phyloP scores from a whole-genome alignment of 495 filamentous ascomycete genomes.

The Podospora appendiculata region DNA sequence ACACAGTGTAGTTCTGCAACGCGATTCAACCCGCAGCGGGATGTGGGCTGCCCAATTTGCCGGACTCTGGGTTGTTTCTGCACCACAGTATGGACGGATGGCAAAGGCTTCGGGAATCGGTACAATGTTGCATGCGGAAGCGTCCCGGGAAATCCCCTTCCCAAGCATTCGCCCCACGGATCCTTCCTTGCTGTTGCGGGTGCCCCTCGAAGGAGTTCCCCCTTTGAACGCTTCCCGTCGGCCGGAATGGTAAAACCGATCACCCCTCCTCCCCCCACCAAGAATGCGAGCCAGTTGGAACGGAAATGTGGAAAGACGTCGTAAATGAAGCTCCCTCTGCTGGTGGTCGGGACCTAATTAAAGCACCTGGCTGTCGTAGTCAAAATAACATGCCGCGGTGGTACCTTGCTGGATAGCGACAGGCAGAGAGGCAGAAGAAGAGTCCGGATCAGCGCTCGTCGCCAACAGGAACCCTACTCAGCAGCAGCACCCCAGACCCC shows the following conservation, averaged over 20 bases:
- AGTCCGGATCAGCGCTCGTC: conserved; percentile 5
- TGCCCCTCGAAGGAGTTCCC: background rate
- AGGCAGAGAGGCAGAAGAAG: too few species aligned
- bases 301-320: too few species aligned
- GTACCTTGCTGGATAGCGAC: background rate
- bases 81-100: too few species aligned
- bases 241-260: background rate
- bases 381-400: too few species aligned
- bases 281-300: background rate
- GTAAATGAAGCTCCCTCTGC: too few species aligned
- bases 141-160: conserved; percentile 26
- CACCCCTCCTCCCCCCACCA: background rate
- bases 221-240: background rate
- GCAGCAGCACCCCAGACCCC: background rate
- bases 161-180: background rate
- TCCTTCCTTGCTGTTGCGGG: background rate
- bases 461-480: background rate
- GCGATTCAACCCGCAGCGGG: too few species aligned
- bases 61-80: background rate
- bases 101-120: too few species aligned
- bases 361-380: background rate
- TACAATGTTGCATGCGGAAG: conserved; percentile 4
- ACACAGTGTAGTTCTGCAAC: too few species aligned
- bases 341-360: background rate
- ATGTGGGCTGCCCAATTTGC: conserved; percentile 6